Evolutionary conservation across 2,329 filamentous ascomycete species (phyloP), one percentile per base, ranked within the genome.

Genomic region (Beauveria asiatica): DNA sequence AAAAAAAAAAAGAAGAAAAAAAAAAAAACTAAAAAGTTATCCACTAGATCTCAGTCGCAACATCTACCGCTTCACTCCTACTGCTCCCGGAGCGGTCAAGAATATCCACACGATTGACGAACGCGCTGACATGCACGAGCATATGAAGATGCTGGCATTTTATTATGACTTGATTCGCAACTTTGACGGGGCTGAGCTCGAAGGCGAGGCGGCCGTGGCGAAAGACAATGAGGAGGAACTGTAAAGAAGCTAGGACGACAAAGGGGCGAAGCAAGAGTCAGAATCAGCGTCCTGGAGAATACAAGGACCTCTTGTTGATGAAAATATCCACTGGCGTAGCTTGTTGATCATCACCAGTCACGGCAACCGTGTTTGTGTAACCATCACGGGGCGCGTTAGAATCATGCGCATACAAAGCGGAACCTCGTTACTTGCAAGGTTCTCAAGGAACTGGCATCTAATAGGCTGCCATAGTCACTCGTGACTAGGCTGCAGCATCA

Each of bases 61-160:
- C 48, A 69, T 72, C 13, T 77, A 75, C 63, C 76, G 81, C 13
- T 83, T 77, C 67, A 70, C 67, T 0, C 80, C 80, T 3, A 64
- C 64, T 6, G 61, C 64, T 11, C 61, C 66, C 44, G 66, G 65
- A 6, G 66, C 64, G 2, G 52, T 62, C 0, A 64, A 65, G 11
- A 70, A 69, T n/a, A 72, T 78, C 4, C 76, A 78, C 62, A 78
- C 76, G 0, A 71, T 77, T 0, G 69, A 78, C 57, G 76, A 78
- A 66, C 70, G 72, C 51, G 61, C 75, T 1, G 72, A 70, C 30
- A 72, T 78, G 27, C 62, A 67, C 23, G 70, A 69, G 5, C 76
- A 79, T 61, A 69, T 76, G 51, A 71, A 72, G 21, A 70, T 72
- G 42, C 72, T 78, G 33, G 70, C 74, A 63, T 79, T 78, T 67